Percentiles rank a stretch among this genome's conserved stretches.
Evolutionary conservation across 805 yeast genomes (phyloP).

Genomic region (Kazachstania taianensis): DNA sequence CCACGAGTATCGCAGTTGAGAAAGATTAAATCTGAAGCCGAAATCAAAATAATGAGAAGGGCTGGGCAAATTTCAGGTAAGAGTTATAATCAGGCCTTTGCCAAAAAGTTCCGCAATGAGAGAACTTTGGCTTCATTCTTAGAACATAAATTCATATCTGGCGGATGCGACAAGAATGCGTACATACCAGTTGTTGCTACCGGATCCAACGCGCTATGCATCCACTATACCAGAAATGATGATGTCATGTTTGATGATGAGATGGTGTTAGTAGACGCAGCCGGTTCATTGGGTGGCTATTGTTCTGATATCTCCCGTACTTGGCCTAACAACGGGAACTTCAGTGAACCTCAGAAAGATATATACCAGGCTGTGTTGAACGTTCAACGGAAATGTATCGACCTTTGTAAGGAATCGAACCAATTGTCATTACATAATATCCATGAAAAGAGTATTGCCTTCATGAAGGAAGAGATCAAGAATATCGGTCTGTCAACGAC

Average conservation of each 20-base stretch:
- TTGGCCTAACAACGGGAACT: constrained; percentile 80
- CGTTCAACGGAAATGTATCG: constrained; percentile 72
- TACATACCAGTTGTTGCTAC: constrained; percentile 96
- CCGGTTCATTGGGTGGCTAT: constrained; percentile 88
- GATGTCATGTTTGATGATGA: constrained; percentile 69
- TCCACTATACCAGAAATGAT: constrained; percentile 90
- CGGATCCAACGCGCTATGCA: constrained; percentile 79
- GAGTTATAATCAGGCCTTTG: constrained; percentile 77
- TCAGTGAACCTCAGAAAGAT: constrained; percentile 71
- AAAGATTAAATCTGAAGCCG: constrained; percentile 64
- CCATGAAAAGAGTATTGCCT: constrained; percentile 56
- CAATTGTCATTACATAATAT: constrained; percentile 58
- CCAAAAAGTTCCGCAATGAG: constrained; percentile 57
- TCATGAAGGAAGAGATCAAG: constrained; percentile 52
- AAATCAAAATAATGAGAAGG: constrained; percentile 64
- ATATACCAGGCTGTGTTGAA: constrained; percentile 80
- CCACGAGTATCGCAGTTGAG: constrained; percentile 33
- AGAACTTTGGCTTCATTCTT: constrained; percentile 68
- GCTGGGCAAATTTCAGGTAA: constrained; percentile 78
- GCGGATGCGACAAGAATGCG: constrained; percentile 86
- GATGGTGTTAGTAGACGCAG: constrained; percentile 87
- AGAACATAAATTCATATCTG: constrained; percentile 70
- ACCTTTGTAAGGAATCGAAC: constrained; percentile 45
- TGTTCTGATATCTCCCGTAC: constrained; percentile 93
- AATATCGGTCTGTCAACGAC: constrained; percentile 59